A percentile compares a stretch with the other conserved stretches of the same genome.
Conservation (phyloP, 345 rosid genomes). For the Citrus reticulata region DNA sequence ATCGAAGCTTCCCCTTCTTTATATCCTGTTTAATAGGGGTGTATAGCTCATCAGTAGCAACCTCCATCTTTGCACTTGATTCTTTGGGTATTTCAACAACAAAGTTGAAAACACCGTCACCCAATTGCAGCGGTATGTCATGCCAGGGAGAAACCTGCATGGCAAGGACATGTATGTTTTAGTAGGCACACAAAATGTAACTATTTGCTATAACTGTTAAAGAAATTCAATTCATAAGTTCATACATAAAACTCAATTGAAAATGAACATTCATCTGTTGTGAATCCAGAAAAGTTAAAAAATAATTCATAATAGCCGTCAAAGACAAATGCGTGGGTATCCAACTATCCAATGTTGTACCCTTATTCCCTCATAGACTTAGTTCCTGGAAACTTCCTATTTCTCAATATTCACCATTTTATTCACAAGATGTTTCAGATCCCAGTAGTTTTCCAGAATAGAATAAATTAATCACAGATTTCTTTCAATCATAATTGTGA, state of each 20-base stretch:
- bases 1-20: conserved; percentile 68
- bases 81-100: conserved; percentile 91
- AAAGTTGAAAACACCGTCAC: conserved; percentile 78
- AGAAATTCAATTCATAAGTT: neutral
- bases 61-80: conserved; percentile 96
- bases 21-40: conserved; percentile 96
- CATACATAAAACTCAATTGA: neutral
- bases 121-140: conserved; percentile 78
- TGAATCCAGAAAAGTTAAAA: neutral
- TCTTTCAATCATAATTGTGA: neutral
- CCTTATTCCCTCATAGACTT: neutral
- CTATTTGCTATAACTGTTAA: neutral
- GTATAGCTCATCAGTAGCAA: conserved; percentile 85
- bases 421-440: neutral
- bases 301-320: neutral
- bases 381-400: neutral
- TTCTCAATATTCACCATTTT: neutral
- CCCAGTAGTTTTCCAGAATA: neutral
- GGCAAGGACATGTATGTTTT: neutral
- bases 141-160: conserved; percentile 94
- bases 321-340: neutral
- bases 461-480: neutral
- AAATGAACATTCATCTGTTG: neutral
- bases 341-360: neutral
- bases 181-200: neutral